Conservation (phyloP, 768 basidiomycete species). For the Cystobasidium onofrii region DNA sequence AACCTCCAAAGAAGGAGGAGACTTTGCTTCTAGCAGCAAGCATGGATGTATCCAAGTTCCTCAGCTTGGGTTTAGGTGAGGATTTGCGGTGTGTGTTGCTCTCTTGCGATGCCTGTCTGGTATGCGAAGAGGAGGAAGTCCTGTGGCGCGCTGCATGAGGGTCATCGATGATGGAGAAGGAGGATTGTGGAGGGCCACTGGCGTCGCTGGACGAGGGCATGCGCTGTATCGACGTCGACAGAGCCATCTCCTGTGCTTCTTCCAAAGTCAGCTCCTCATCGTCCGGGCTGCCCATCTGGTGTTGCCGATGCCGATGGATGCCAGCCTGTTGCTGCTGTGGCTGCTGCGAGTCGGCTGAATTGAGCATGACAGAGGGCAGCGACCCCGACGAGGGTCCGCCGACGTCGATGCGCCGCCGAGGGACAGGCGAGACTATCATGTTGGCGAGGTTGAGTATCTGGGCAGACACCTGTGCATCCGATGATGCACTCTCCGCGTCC, state of each 20-base stretch:
- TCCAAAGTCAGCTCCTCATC: neutral
- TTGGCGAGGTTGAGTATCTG: neutral
- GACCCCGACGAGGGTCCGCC: neutral
- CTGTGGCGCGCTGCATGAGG: neutral
- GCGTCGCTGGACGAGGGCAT: neutral
- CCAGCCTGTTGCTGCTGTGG: constrained; percentile 30
- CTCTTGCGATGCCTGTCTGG: neutral
- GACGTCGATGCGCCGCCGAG: constrained; percentile 1
- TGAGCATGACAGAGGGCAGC: neutral
- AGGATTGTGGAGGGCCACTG: neutral
- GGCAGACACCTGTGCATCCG: neutral
- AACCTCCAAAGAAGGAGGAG: neutral
- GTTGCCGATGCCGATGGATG: constrained; percentile 8
- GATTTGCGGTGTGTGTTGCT: neutral
- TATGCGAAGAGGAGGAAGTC: neutral
- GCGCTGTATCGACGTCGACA: too few species aligned
- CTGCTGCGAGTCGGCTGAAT: neutral
- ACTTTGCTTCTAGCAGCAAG: neutral
- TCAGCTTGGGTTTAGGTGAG: neutral
- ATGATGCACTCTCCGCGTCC: neutral
- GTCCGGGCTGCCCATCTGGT: neutral
- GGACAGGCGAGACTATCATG: constrained; percentile 19
- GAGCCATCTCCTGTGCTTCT: too few species aligned
- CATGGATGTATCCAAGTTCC: neutral
- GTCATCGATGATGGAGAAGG: neutral